A percentile compares a stretch with the other conserved stretches of the same genome.
These are phyloP conservation scores for Globisporangium cederbergense DNA, from an alignment of 352 stramenopile species.

Conservation along the genomic window DNA sequence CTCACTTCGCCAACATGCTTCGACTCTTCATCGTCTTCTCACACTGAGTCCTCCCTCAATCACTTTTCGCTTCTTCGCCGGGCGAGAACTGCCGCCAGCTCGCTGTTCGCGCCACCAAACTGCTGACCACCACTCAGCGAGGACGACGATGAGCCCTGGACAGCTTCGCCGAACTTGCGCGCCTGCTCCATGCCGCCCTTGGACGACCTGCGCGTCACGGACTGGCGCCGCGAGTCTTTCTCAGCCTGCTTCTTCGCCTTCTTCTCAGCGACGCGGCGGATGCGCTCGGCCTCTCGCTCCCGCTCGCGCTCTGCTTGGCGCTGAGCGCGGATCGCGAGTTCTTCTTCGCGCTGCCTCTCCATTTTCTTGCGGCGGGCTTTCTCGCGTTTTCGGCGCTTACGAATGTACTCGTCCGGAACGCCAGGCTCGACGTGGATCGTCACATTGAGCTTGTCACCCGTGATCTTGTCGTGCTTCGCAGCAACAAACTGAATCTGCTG, in stretches of 20 bases:
- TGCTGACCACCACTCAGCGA: constrained; percentile 26
- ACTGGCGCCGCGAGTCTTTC: constrained; percentile 56
- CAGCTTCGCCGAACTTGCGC: constrained; percentile 76
- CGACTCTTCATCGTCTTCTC: background rate
- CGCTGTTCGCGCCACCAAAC: constrained; percentile 71
- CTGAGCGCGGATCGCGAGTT: constrained; percentile 62
- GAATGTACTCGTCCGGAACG: constrained; percentile 83
- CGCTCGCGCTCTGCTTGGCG: constrained; percentile 63
- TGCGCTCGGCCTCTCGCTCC: constrained; percentile 67
- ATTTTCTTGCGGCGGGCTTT: constrained; percentile 73
- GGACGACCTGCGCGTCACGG: constrained; percentile 30
- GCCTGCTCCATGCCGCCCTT: constrained; percentile 55
- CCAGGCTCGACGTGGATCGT: constrained; percentile 58
- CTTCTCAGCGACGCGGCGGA: constrained; percentile 77
- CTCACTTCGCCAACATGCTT: constrained; percentile 4
- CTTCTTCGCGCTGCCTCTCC: constrained; percentile 70
- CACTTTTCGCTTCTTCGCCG: constrained; percentile 46
- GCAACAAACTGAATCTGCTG: constrained; percentile 70
- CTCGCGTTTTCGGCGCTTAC: constrained; percentile 81
- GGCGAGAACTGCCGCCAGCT: constrained; percentile 77
- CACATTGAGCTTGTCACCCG: constrained; percentile 37
- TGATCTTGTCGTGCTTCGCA: constrained; percentile 38
- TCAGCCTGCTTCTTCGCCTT: constrained; percentile 87
- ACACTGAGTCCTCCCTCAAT: constrained; percentile 15
- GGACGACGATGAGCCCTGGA: constrained; percentile 27